These are phyloP conservation scores for Tulasnella sp. DNA, from an alignment of 768 basidiomycete genomes.

Conservation along the genomic window DNA sequence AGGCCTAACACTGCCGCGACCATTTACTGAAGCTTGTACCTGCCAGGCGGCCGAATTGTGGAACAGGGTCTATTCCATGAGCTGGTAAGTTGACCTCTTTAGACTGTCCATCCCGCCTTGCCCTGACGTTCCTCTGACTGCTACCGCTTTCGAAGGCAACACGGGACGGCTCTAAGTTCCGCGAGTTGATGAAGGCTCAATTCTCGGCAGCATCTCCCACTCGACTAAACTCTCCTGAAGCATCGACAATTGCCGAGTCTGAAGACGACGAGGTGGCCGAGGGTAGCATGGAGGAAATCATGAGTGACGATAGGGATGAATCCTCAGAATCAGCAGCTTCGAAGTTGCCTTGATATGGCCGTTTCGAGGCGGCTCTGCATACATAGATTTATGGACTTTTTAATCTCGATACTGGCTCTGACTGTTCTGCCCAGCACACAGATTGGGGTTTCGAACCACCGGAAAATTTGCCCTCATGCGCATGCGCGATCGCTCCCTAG, in stretches of 20 bases:
- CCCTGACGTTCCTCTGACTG: not conserved
- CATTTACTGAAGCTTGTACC: not conserved
- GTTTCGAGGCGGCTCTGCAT: too few relatives aligned
- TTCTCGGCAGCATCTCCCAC: constrained; percentile 40
- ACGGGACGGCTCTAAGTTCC: constrained; percentile 65
- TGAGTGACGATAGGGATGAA: not conserved
- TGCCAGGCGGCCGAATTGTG: constrained; percentile 58
- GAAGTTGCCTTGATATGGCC: too few relatives aligned
- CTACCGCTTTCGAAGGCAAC: constrained; percentile 39
- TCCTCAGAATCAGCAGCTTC: not conserved
- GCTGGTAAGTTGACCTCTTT: constrained; percentile 38
- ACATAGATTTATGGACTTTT: not conserved
- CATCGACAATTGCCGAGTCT: not conserved
- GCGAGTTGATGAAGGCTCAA: constrained; percentile 83
- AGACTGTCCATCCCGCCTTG: not conserved
- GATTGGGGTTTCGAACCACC: too few relatives aligned
- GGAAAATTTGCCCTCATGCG: too few relatives aligned
- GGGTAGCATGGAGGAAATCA: not conserved
- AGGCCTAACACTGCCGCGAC: not conserved
- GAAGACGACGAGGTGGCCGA: not conserved
- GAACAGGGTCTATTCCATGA: constrained; percentile 76
- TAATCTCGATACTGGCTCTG: too few relatives aligned
- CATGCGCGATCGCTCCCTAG: too few relatives aligned
- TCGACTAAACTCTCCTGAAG: not conserved
- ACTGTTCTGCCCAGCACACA: too few relatives aligned